These are phyloP conservation scores for Schwanniomyces etchellsii DNA, from an alignment of 1,139 yeast genomes.

Conservation along the genomic window DNA sequence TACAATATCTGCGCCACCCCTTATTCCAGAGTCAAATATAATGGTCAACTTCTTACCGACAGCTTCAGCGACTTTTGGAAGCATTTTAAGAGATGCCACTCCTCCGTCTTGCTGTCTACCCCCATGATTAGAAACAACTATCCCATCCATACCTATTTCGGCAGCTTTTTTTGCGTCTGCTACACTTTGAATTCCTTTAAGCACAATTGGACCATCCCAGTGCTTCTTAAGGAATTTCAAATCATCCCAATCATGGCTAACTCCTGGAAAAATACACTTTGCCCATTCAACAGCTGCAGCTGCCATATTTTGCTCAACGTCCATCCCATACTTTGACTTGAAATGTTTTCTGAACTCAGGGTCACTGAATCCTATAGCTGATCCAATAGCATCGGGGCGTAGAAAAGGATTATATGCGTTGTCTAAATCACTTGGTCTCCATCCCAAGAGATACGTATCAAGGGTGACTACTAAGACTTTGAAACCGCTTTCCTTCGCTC, in stretches of 20 bases:
- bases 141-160: conserved; percentile 34
- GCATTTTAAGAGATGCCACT: conserved; percentile 1
- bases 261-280: conserved; percentile 2
- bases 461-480: conserved; percentile 15
- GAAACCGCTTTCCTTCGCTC: conserved; percentile 14
- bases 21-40: conserved; percentile 3
- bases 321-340: background rate
- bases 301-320: conserved; percentile 2
- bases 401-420: conserved; percentile 15
- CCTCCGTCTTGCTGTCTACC: conserved; percentile 28
- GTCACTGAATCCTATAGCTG: conserved; percentile 15
- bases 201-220: conserved; percentile 18
- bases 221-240: conserved; percentile 2
- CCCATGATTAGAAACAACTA: conserved; percentile 44
- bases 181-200: conserved; percentile 41
- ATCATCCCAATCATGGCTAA: conserved; percentile 2
- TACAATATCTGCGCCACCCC: conserved; percentile 3
- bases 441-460: conserved; percentile 16
- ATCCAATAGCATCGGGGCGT: conserved; percentile 11
- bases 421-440: conserved; percentile 17
- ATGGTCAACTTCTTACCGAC: conserved; percentile 1
- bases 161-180: conserved; percentile 41
- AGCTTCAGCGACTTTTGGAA: conserved; percentile 2
- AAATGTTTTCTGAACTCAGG: conserved; percentile 10
- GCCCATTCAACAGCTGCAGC: conserved; percentile 2